phyloP scores from a whole-genome alignment of 169 alveolate species.

The Plasmodium vivax region DNA sequence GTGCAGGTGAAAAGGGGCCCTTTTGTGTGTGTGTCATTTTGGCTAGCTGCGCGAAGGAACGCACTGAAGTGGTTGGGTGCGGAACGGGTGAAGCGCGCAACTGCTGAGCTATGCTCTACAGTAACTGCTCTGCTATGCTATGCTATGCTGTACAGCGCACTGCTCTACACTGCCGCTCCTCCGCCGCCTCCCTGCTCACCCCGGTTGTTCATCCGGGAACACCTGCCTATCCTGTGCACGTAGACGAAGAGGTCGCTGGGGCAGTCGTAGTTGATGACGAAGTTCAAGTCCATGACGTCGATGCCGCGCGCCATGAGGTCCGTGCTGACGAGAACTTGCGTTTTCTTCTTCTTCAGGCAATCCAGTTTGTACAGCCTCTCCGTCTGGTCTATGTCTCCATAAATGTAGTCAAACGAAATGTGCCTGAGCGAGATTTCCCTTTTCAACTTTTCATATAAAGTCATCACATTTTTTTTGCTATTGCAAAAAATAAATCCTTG shows the following conservation, averaged over 20 bases:
- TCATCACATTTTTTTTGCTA: constrained; percentile 96
- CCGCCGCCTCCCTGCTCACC: background rate
- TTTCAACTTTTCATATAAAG: constrained; percentile 93
- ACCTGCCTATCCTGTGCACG: constrained; percentile 95
- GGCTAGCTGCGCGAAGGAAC: background rate
- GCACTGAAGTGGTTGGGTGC: background rate
- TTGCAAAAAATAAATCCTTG: constrained; percentile 99
- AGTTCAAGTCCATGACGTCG: constrained; percentile 97
- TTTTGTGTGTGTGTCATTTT: background rate
- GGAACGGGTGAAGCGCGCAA: background rate
- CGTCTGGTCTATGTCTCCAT: constrained; percentile 98
- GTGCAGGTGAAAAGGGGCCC: background rate
- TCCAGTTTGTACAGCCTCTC: constrained; percentile 97
- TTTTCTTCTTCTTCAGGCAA: constrained; percentile 97
- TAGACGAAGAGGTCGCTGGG: constrained; percentile 96
- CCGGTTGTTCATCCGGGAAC: constrained; percentile 68
- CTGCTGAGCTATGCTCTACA: background rate
- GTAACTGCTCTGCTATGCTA: too few relatives aligned
- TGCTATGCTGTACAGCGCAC: too few relatives aligned
- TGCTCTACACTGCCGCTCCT: background rate
- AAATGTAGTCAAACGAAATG: constrained; percentile 93
- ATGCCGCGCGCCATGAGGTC: constrained; percentile 99
- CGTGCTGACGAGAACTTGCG: constrained; percentile 98
- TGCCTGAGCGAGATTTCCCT: constrained; percentile 79
- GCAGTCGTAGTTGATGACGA: constrained; percentile 98